These are phyloP conservation scores for Phytophthora crassamura DNA, from an alignment of 352 stramenopile species.

Conservation along the genomic window DNA sequence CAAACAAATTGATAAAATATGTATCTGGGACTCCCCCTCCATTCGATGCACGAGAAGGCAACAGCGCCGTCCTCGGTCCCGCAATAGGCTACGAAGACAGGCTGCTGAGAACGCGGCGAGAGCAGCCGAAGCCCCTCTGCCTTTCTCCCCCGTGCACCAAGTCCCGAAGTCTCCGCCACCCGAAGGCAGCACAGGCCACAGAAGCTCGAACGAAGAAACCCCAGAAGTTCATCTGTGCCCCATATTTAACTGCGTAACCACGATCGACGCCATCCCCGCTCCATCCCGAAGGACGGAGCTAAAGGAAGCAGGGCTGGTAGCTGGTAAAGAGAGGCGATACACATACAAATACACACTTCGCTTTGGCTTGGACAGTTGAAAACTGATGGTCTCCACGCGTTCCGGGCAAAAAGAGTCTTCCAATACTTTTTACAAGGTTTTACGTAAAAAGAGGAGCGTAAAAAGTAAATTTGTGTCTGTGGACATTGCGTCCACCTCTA, in stretches of 20 bases:
- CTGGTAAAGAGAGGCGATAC: conserved; percentile 72
- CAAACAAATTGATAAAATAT: conserved; percentile 20
- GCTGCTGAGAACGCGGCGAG: conserved; percentile 40
- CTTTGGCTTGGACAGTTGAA: background rate
- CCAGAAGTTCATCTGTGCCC: conserved; percentile 60
- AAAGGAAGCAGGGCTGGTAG: conserved; percentile 49
- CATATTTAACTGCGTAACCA: conserved; percentile 82
- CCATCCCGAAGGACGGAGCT: conserved; percentile 33
- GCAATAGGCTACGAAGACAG: conserved; percentile 54
- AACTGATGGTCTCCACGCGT: conserved; percentile 8
- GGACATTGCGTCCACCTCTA: conserved; percentile 25
- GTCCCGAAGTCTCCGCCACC: conserved; percentile 18
- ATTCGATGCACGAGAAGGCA: conserved; percentile 54
- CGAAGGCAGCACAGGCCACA: conserved; percentile 15
- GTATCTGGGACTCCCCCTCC: conserved; percentile 44
- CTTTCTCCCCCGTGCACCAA: conserved; percentile 43
- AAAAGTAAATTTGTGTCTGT: conserved; percentile 30
- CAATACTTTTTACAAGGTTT: conserved; percentile 26
- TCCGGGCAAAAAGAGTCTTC: background rate
- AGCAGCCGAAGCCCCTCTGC: conserved; percentile 15
- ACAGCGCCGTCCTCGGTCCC: conserved; percentile 39
- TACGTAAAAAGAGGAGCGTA: conserved; percentile 27
- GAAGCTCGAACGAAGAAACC: conserved; percentile 40
- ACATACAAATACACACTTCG: conserved; percentile 1
- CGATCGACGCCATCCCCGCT: conserved; percentile 19